These are phyloP conservation scores for Apiospora kogelbergensis DNA, from an alignment of 2,329 filamentous ascomycete species.

Conservation along the genomic window DNA sequence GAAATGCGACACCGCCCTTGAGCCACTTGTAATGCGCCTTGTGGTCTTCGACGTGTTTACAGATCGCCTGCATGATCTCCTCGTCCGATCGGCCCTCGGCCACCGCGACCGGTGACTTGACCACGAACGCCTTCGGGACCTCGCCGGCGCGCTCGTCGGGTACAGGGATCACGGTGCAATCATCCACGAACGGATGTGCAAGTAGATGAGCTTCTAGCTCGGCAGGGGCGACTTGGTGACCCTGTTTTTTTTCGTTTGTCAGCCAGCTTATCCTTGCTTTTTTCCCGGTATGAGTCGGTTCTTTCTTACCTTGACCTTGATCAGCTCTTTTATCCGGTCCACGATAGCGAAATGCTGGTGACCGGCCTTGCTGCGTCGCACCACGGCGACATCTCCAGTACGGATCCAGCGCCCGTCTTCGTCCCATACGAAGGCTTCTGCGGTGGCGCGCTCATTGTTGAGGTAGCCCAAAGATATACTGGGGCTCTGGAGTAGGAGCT, in stretches of 20 bases:
- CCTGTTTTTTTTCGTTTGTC: conserved; percentile 38
- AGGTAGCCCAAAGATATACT: conserved; percentile 80
- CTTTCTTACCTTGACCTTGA: conserved; percentile 48
- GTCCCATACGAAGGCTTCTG: conserved; percentile 71
- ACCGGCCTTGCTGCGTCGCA: conserved; percentile 63
- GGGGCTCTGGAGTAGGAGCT: conserved; percentile 76
- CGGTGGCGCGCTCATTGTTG: conserved; percentile 80
- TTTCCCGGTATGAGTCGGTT: too few relatives aligned
- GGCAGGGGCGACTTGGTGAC: conserved; percentile 79
- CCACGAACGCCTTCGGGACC: conserved; percentile 67
- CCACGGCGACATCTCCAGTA: conserved; percentile 81
- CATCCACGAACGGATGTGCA: conserved; percentile 70
- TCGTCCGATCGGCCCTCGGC: conserved; percentile 32
- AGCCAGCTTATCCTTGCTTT: background rate
- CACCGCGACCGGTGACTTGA: conserved; percentile 42
- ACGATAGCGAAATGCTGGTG: conserved; percentile 83
- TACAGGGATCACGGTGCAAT: conserved; percentile 76
- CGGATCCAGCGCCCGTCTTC: conserved; percentile 74
- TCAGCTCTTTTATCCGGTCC: conserved; percentile 63
- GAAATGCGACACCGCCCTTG: conserved; percentile 52
- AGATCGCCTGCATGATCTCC: conserved; percentile 44
- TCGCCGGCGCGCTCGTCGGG: conserved; percentile 63
- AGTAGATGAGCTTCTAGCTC: conserved; percentile 81
- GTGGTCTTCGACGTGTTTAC: conserved; percentile 53
- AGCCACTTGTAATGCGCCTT: conserved; percentile 61